Evolutionary conservation across 106 monocot species (phyloP), one percentile per base, ranked within the genome.

Genomic region (Allium cepa): DNA sequence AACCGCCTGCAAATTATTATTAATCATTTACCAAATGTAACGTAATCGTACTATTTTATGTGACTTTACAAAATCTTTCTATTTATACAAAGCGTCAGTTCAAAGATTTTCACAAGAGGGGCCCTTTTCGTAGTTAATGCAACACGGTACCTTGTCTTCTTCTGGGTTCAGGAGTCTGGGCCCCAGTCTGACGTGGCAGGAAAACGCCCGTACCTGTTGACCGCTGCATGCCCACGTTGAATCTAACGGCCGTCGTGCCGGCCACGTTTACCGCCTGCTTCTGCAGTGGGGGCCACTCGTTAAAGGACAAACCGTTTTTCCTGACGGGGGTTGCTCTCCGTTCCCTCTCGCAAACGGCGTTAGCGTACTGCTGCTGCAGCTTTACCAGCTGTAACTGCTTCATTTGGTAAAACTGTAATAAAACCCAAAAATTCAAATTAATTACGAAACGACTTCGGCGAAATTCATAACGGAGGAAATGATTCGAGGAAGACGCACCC

Each of bases 181-280:
- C 46, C 1, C 84, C 84, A 0, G 59, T 63, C 11, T 67, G 65
- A 51, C 87, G 81, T 3, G 91, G 91, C 14, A 91, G 58, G 69
- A 91, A 91, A 0, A 91, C 91, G 15, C 91, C 91, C 45, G 91
- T 91, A 11, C 92, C 92, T 10, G 73, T 72, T 1, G 84, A 77
- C 69, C 75, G 79, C 26, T 69, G 46, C 4, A 75, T 74, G 11
- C 70, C 78, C 11, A 64, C 60, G 52, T 69, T 71, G 48, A 91
- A 79, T 55, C 86, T 84, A 8, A 91, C 69, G 10, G 87, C 81
- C 15, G 83, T 71, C 90, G 87, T 91, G 8, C 84, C 79, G 16
- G 86, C 59, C 10, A 63, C 75, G 8, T 72, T 11, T 6, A 12
- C 53, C 10, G 72, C 53, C 26, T 50, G 58, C 53, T 72, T 69